These are phyloP conservation scores for Suhomyces wounanorum DNA, from an alignment of 1,139 yeast species.

Conservation along the genomic window DNA sequence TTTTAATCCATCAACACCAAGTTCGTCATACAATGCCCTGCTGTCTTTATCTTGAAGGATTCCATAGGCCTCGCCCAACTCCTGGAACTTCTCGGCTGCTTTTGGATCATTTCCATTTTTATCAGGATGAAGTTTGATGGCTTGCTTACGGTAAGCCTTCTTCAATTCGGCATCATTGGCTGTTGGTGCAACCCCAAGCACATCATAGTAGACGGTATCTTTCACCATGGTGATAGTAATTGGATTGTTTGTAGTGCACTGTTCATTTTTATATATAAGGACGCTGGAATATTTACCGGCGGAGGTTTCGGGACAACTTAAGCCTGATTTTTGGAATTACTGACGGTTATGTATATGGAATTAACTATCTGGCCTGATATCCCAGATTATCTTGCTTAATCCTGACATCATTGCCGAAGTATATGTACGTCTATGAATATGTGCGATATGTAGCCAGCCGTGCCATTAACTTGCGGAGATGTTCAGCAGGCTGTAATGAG, in stretches of 20 bases:
- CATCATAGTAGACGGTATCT: conserved; percentile 28
- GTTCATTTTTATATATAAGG: background rate
- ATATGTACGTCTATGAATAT: background rate
- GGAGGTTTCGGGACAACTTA: background rate
- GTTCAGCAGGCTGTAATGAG: background rate
- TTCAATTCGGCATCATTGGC: conserved; percentile 28
- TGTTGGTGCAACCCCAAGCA: conserved; percentile 23
- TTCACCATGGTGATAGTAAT: conserved; percentile 21
- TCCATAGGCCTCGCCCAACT: conserved; percentile 46
- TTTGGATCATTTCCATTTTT: conserved; percentile 30
- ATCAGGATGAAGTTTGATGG: conserved; percentile 31
- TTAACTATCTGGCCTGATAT: background rate
- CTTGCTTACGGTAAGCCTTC: conserved; percentile 30
- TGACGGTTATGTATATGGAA: background rate
- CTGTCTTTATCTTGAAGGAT: conserved; percentile 39
- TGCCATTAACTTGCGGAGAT: background rate
- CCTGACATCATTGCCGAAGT: background rate
- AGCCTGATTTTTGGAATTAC: background rate
- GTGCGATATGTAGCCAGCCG: background rate
- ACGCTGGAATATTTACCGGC: background rate
- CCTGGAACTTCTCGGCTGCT: conserved; percentile 32
- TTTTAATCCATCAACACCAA: conserved; percentile 48
- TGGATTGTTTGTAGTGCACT: background rate
- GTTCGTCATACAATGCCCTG: conserved; percentile 44
- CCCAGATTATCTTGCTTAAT: background rate